These are phyloP conservation scores for Russula virescens DNA, from an alignment of 768 basidiomycete species.

Conservation along the genomic window DNA sequence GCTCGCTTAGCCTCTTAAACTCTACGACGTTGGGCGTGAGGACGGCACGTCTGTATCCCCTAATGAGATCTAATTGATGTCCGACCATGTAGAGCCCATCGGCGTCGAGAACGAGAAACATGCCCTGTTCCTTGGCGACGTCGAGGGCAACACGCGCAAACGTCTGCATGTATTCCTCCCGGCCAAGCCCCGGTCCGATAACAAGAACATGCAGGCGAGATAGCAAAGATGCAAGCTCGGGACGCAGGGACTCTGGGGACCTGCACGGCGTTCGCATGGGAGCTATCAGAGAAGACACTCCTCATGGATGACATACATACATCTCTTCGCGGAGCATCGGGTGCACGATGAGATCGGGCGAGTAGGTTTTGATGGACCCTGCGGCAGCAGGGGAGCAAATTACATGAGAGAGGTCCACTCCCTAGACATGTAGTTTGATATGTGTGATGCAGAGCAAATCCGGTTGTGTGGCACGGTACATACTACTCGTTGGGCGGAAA, in stretches of 20 bases:
- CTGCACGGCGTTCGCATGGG: constrained; percentile 32
- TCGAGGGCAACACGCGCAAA: constrained; percentile 72
- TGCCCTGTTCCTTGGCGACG: constrained; percentile 61
- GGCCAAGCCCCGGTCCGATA: constrained; percentile 90
- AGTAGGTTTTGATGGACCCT: constrained; percentile 92
- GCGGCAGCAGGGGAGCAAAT: constrained; percentile 94
- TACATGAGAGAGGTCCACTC: constrained; percentile 93
- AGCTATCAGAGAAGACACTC: not conserved
- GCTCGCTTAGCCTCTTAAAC: constrained; percentile 78
- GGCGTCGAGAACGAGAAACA: constrained; percentile 93
- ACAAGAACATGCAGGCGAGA: constrained; percentile 87
- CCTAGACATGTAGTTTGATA: constrained; percentile 39
- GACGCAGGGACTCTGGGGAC: constrained; percentile 41
- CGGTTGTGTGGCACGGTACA: constrained; percentile 24
- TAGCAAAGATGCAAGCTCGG: constrained; percentile 61
- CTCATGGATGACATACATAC: constrained; percentile 42
- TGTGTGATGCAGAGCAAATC: not conserved
- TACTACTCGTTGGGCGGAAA: constrained; percentile 84
- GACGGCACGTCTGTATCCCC: constrained; percentile 82
- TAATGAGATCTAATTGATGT: constrained; percentile 63
- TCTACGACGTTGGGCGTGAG: constrained; percentile 94
- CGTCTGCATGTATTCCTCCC: constrained; percentile 83
- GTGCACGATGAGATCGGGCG: constrained; percentile 95
- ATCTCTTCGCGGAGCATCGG: constrained; percentile 72
- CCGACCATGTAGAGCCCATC: constrained; percentile 86